A percentile compares a stretch with the other conserved stretches of the same genome.
Conservation (phyloP, 2,329 filamentous ascomycete species). For the Exophiala sideris region DNA sequence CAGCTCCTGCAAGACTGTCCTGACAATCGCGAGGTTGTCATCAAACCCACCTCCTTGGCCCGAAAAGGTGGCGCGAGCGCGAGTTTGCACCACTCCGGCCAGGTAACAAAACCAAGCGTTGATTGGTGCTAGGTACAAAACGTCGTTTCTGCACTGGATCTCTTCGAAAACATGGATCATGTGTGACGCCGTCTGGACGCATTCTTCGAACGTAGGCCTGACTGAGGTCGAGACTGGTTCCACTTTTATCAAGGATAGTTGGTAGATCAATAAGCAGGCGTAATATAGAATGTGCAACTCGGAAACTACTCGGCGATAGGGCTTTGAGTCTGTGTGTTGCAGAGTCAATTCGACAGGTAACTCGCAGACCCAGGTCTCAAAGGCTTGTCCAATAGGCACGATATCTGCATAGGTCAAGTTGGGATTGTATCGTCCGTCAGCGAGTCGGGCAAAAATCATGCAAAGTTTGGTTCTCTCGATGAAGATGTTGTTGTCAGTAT, state of each 20-base stretch:
- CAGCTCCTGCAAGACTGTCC: conserved; percentile 11
- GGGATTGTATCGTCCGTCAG: conserved; percentile 9
- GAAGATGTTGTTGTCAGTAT: conserved; percentile 17
- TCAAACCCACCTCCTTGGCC: conserved; percentile 2
- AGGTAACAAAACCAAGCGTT: conserved; percentile 15
- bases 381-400: conserved; percentile 6
- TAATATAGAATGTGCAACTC: conserved; percentile 16
- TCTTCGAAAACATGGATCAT: conserved; percentile 13
- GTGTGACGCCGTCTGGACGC: conserved; percentile 11
- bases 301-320: conserved; percentile 14
- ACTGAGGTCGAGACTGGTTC: conserved; percentile 6
- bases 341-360: conserved; percentile 6
- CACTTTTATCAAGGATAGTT: conserved; percentile 9
- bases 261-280: conserved; percentile 16
- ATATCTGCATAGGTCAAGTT: conserved; percentile 6
- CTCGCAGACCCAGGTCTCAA: conserved; percentile 5
- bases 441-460: conserved; percentile 65
- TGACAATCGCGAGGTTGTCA: conserved; percentile 8
- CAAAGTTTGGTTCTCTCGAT: conserved; percentile 63
- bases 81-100: conserved; percentile 14
- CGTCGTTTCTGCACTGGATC: conserved; percentile 13
- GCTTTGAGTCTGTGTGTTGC: conserved; percentile 1
- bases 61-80: conserved; percentile 12
- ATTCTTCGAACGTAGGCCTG: conserved; percentile 14
- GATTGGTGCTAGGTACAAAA: conserved; percentile 13